A percentile compares a stretch with the other conserved stretches of the same genome.
Evolutionary conservation across 2,329 filamentous ascomycete genomes (phyloP).

Genomic region (Coleophoma eucalyptorum): DNA sequence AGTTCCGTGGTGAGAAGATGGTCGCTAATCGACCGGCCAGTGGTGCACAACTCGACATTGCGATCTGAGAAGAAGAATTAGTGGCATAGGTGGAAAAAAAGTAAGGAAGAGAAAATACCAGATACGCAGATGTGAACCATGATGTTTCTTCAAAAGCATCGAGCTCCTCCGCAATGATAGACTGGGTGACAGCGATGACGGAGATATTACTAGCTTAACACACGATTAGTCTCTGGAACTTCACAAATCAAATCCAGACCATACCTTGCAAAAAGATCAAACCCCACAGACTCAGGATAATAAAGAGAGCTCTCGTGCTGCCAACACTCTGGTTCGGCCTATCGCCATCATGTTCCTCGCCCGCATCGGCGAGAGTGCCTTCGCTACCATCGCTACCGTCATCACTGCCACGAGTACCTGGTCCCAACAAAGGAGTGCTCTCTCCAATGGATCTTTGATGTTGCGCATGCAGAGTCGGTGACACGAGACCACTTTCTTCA

Average conservation of each 20-base stretch:
- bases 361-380: background rate
- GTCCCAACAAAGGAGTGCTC: too few relatives aligned
- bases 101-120: slow-evolving; percentile 36
- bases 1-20: slow-evolving; percentile 66
- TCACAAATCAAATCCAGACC: slow-evolving; percentile 5
- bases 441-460: too few relatives aligned
- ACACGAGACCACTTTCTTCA: too few relatives aligned
- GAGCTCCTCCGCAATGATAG: slow-evolving; percentile 69
- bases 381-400: too few relatives aligned
- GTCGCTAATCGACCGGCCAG: slow-evolving; percentile 68
- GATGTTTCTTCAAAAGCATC: slow-evolving; percentile 68
- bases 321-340: slow-evolving; percentile 25
- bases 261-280: slow-evolving; percentile 59
- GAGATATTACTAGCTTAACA: slow-evolving; percentile 61
- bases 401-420: too few relatives aligned
- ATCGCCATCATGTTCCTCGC: slow-evolving; percentile 1
- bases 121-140: slow-evolving; percentile 79
- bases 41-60: slow-evolving; percentile 57
- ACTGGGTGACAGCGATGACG: slow-evolving; percentile 78
- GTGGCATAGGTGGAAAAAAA: background rate
- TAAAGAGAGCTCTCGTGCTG: slow-evolving; percentile 33
- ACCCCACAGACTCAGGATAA: slow-evolving; percentile 49
- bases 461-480: too few relatives aligned
- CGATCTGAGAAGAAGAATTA: slow-evolving; percentile 39
- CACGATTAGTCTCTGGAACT: background rate